Conservation (phyloP, 257 asterid species). For the Cruciata laevipes region DNA sequence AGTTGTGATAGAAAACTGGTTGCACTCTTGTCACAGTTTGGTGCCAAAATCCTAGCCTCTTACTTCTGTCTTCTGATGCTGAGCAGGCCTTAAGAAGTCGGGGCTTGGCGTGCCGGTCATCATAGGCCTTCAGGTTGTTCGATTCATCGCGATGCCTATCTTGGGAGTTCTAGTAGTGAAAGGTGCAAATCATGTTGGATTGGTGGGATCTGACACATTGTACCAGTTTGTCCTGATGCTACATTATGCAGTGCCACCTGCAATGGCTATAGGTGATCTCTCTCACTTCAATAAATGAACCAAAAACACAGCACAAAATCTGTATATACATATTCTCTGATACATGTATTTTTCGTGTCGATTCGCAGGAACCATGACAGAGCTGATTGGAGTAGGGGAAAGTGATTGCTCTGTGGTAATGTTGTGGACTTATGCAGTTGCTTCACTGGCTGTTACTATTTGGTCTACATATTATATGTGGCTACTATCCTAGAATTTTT, state of each 20-base stretch:
- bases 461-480: slow-evolving; percentile 30
- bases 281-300: not conserved
- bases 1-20: not conserved
- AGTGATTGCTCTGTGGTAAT: slow-evolving; percentile 26
- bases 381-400: slow-evolving; percentile 27
- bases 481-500: slow-evolving; percentile 12
- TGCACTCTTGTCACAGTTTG: not conserved
- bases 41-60: not conserved
- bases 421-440: slow-evolving; percentile 30
- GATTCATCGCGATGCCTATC: slow-evolving; percentile 23
- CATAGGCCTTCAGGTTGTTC: slow-evolving; percentile 22
- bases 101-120: slow-evolving; percentile 16
- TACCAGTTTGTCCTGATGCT: slow-evolving; percentile 33
- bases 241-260: slow-evolving; percentile 36
- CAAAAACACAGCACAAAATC: not conserved
- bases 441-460: slow-evolving; percentile 20
- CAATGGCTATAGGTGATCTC: slow-evolving; percentile 28
- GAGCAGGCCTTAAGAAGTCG: slow-evolving; percentile 26
- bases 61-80: not conserved
- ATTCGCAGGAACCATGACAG: slow-evolving; percentile 25
- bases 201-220: slow-evolving; percentile 33
- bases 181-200: slow-evolving; percentile 22
- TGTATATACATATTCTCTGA: not conserved
- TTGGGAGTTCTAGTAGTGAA: slow-evolving; percentile 24
- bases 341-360: not conserved